Base-by-base conservation (phyloP, 2,329 filamentous ascomycete genomes). In the Colletotrichum caudatum region DNA sequence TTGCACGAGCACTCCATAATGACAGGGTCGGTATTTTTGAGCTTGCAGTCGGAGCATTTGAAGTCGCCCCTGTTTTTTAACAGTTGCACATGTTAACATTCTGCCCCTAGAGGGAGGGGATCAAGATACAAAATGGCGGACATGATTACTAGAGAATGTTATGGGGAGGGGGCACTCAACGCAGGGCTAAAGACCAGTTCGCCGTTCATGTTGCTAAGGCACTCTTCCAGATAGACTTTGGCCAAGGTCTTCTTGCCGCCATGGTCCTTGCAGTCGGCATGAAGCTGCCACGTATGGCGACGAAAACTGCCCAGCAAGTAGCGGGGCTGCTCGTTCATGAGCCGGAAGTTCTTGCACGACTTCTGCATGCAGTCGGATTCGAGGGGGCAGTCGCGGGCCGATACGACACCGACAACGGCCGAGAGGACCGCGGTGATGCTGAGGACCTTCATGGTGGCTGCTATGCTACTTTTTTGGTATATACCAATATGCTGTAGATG, bases 351-450 rank as follows among this genome's bases (percentile, higher is more conserved):
- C n/a, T 11, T 5, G 51, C 68, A 71, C 23, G 7, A 29, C 37
- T 9, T 57, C 44, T 71, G 50, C 1, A 71, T 46, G 41, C 68
- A 71, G 14, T 51, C 51, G 6, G 68, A 67, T 44, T 67, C 64
- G 16, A 35, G 1, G 0, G 63, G 67, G 39, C 67, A 66, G n/a
- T 70, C 2, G 39, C 14, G 8, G 20, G 48, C 68, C 33, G 26
- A 14, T 3, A 20, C 53, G 3, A 41, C 9, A 6, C 9, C 26
- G 23, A 14, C 37, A 9, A 64, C 18, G 39, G 59, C 20, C 23
- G 51, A 51, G 39, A 33, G 1, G 39, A 23, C 37, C n/a, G 44
- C 1, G 20, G 23, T 29, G 39, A 46, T n/a, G 14, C 29, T 6
- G 37, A 63, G 11, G 2, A 20, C 0, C 37, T 56, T 68, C 69